Base-by-base conservation (phyloP, 2,329 filamentous ascomycete genomes). In the Fusarium albosuccineum region DNA sequence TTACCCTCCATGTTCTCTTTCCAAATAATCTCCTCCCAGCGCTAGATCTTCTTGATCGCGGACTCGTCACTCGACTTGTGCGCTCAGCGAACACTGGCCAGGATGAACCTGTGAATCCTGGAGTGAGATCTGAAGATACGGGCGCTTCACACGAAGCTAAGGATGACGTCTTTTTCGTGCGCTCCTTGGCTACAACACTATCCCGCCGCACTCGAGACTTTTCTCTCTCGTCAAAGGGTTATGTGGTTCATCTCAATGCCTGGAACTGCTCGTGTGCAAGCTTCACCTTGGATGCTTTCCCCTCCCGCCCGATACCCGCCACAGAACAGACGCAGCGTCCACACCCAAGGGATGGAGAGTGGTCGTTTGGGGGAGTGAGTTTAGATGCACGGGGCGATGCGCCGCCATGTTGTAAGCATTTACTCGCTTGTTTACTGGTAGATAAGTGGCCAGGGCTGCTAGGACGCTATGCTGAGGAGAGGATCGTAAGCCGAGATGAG, bases 221-320 rank as follows among this genome's bases (percentile, higher is more conserved):
- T 2, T 36, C 57, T 3, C 41, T 57, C 9, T 63, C 66, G 5
- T 60, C 71, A 22, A 70, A 66, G 40, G 66, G 72, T 51, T 97
- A 97, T 78, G 83, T 92, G 70, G 92, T 98, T 14, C 87, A 90
- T 9, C 84, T 94, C 2, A 71, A 77, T 1, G 88, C 91, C 2
- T 98, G 96, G 96, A 94, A 91, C 77, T 99, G 96, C 78, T 92
- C 89, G 1, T 99, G 96, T 81, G 91, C 94, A 4, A 90, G 89
- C 1, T 98, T 98, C 77, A 86, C 91, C 0, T 90, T 97, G 65
- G 83, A 90, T 17, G 87, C 90, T 3, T 94, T 94, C 70, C 83
- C 73, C 22, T 62, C 48, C n/a, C 60, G 63, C 11, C 36, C 48
- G 45, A 65, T 26, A 13, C 14, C 64, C 27, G 9, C 53, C 14